Base-by-base conservation (phyloP, 108 stramenopile species). In the Cyclostephanos tholiformis region DNA sequence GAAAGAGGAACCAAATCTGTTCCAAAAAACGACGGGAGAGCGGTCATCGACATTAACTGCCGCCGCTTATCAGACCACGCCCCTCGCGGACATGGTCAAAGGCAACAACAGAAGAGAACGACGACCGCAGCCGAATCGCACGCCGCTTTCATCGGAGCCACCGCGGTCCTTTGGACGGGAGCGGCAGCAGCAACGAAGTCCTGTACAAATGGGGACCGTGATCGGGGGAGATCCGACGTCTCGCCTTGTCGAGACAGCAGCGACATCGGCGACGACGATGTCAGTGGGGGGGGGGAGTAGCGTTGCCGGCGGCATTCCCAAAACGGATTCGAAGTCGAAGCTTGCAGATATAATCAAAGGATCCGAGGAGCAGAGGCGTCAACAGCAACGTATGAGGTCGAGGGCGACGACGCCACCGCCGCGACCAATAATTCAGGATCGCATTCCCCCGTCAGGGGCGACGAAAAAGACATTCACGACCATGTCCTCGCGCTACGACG, bases 301-400 rank as follows among this genome's bases (percentile, higher is more conserved):
- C 36, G 36, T 56, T n/a, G n/a, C n/a, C 68, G 23, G 46, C 65
- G 10, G 46, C 49, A 53, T 57, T 12, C 23, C 25, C 56, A 57
- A 57, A 4, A 8, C 25, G 19, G 25, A 57, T 57, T 2, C 19
- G 19, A 44, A 60, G 53, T 60, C 71, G 36, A 43, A 64, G 22
- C 72, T 80, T 3, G 55, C 67, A 14, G 79, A 80, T 26, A 48
- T 80, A 12, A 63, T 80, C n/a, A 80, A 80, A 36, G 72, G 72
- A 22, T 56, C 79, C 27, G 57, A 58, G 27, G 52, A 30, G 53
- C 69, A 44, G 4, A 41, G 41, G 41, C 41, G 41, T 10, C 41
- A 51, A 48, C 41, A 50, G 30, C 72, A 73, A 20, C 50, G 65
- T 14, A 35, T 44, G 53, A 22, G 79, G 30, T 66, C 67, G 8